These are phyloP conservation scores for Calonectria ilicicola DNA, from an alignment of 2,329 filamentous ascomycete genomes.

Conservation along the genomic window DNA sequence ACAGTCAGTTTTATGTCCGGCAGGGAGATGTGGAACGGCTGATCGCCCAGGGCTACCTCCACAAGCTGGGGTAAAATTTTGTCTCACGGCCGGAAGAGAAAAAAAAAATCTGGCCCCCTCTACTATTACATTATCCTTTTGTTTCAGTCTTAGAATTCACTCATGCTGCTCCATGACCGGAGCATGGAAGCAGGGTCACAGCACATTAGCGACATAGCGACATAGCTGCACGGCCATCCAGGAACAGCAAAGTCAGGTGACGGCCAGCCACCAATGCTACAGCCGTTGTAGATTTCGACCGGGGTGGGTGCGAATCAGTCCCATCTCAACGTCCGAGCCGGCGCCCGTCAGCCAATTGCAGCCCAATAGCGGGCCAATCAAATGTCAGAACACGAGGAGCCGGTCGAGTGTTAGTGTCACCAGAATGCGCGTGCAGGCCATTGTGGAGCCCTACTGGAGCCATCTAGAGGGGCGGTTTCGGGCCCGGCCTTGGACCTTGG, in stretches of 20 bases:
- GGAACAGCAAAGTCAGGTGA: slow-evolving; percentile 21
- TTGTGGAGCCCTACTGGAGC: slow-evolving; percentile 21
- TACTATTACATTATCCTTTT: not conserved
- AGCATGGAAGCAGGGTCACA: not conserved
- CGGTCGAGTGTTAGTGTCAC: slow-evolving; percentile 15
- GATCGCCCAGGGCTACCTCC: slow-evolving; percentile 94
- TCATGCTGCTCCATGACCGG: not conserved
- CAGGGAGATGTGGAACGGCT: slow-evolving; percentile 95
- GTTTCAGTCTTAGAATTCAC: not conserved
- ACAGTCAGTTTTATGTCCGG: slow-evolving; percentile 97
- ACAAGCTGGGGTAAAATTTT: slow-evolving; percentile 79
- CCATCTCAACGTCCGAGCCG: slow-evolving; percentile 7
- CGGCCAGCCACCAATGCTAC: slow-evolving; percentile 10
- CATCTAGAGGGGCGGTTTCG: slow-evolving; percentile 23
- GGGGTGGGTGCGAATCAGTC: not conserved
- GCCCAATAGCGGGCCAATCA: not conserved
- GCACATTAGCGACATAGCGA: not conserved
- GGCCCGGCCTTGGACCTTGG: not conserved
- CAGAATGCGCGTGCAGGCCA: slow-evolving; percentile 19
- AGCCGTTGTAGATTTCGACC: slow-evolving; percentile 6
- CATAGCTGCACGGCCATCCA: not conserved
- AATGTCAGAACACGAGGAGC: not conserved
- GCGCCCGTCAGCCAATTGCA: slow-evolving; percentile 10
- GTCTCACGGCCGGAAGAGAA: not conserved
- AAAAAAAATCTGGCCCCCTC: not conserved